phyloP scores from a whole-genome alignment of 441 rosid genomes.

The Cnidoscolus chayamansa region DNA sequence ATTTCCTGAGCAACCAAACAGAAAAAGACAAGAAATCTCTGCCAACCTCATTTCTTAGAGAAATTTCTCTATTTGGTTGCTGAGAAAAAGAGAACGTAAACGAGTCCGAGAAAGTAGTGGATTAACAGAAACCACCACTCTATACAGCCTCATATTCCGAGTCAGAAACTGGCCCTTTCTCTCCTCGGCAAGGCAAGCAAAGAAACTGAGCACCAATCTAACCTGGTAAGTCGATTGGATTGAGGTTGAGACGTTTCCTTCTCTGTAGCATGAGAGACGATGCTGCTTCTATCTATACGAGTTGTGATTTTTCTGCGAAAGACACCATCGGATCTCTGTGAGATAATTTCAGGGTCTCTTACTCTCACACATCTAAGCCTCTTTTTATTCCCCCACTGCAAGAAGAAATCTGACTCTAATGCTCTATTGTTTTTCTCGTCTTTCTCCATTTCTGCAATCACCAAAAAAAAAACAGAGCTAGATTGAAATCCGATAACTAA shows the following conservation, averaged over 20 bases:
- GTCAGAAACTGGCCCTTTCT: background rate
- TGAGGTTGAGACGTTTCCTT: constrained; percentile 51
- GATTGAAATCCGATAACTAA: background rate
- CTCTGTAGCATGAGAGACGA: constrained; percentile 32
- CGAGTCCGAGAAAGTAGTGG: background rate
- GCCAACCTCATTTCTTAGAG: constrained; percentile 15
- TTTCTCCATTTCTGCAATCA: constrained; percentile 39
- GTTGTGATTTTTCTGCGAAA: constrained; percentile 46
- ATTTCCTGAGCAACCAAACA: constrained; percentile 22
- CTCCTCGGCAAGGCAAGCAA: constrained; percentile 5
- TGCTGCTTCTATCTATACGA: constrained; percentile 37
- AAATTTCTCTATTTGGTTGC: constrained; percentile 26
- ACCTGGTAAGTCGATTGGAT: constrained; percentile 63
- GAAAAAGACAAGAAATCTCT: background rate
- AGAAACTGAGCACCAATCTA: background rate
- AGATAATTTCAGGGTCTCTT: constrained; percentile 48
- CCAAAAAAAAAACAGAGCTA: background rate
- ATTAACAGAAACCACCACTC: background rate
- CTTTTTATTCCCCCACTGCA: constrained; percentile 79
- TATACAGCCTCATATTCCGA: background rate
- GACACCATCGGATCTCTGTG: constrained; percentile 47
- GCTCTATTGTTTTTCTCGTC: constrained; percentile 49
- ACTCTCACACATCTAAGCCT: constrained; percentile 70
- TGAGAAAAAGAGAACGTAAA: constrained; percentile 22
- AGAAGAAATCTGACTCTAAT: constrained; percentile 51